Evolutionary conservation across 108 stramenopile species (phyloP), one percentile per base, ranked within the genome.

Genomic region (Asterionellopsis glacialis): DNA sequence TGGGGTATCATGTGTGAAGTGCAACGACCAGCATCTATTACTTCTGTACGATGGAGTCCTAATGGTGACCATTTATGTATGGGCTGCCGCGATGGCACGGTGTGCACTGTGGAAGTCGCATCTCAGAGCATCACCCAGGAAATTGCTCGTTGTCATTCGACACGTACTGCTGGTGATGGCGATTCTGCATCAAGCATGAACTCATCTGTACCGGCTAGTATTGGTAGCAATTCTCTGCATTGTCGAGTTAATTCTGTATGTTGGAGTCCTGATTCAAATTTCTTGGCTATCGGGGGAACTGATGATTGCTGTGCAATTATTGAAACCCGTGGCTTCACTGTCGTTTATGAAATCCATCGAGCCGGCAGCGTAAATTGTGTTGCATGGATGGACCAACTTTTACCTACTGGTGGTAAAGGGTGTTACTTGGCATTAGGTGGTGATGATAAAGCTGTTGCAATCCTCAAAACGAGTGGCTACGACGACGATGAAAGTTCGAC

Each of bases 401-500:
- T 51, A 16, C 22, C 18, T 3, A 53, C 49, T 42, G 22, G 60
- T 39, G 61, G 55, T 18, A 14, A 38, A 27, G 55, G 57, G 13
- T 43, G 61, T 1, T 81, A 73, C 45, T 50, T 81, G 55, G 72
- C 59, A 21, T 33, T 76, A n/a, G 67, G 67, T 19, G 75, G 75
- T 23, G 52, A 62, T 18, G 49, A 59, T 45, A 39, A 62, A 25
- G 59, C 23, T 27, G 68, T 76, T 26, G 71, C 64, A 0, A n/a
- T 81, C 22, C 33, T 76, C 13, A 73, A 74, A 41, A 66, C 73
- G 13, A 69, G 73, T 0, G 33, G 42, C 47, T 48, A 19, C 19
- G 47, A 21, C 2, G 21, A 48, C 2, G 47, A 48, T n/a, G 77
- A 79, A 18, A 19, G 42, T 5, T 49, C 45, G 11, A 44, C 25